Percentiles rank a stretch among this genome's conserved stretches.
phyloP scores from a whole-genome alignment of 305 asterid genomes.

The Caryopteris hybrid region DNA sequence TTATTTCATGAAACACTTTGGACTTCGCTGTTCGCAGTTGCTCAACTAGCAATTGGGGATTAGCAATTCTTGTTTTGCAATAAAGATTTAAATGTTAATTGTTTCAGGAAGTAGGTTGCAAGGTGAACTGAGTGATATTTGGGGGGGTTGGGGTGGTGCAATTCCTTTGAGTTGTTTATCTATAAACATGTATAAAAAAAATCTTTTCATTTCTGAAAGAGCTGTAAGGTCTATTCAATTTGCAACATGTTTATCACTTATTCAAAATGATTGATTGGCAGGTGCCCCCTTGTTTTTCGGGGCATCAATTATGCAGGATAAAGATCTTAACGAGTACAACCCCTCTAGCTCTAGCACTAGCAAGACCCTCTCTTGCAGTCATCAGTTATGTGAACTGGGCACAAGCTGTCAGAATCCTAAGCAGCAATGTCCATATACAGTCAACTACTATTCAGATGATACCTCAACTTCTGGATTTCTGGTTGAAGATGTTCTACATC shows the following conservation, averaged over 20 bases:
- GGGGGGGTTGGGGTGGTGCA: too few relatives aligned
- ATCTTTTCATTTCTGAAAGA: constrained; percentile 7
- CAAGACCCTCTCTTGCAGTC: constrained; percentile 46
- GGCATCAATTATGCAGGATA: constrained; percentile 71
- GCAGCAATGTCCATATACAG: constrained; percentile 47
- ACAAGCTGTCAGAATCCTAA: constrained; percentile 35
- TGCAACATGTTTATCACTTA: constrained; percentile 43
- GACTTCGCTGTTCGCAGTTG: neutral
- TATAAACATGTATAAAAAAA: neutral
- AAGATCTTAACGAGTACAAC: constrained; percentile 51
- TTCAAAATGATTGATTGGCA: constrained; percentile 60
- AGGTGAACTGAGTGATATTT: constrained; percentile 2
- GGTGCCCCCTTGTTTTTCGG: constrained; percentile 60
- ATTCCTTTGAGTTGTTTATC: too few relatives aligned
- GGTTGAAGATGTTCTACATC: constrained; percentile 59
- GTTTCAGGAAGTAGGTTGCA: neutral
- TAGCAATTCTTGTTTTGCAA: neutral
- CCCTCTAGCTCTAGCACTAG: constrained; percentile 58
- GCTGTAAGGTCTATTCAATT: constrained; percentile 16
- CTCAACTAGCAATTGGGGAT: constrained; percentile 3
- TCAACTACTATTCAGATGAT: constrained; percentile 44
- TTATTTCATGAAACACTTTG: neutral
- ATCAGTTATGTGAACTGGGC: constrained; percentile 42
- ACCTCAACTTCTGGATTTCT: constrained; percentile 59
- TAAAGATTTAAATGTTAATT: constrained; percentile 1